phyloP scores from a whole-genome alignment of 2,329 filamentous ascomycete species.

The Claviceps purpurea region DNA sequence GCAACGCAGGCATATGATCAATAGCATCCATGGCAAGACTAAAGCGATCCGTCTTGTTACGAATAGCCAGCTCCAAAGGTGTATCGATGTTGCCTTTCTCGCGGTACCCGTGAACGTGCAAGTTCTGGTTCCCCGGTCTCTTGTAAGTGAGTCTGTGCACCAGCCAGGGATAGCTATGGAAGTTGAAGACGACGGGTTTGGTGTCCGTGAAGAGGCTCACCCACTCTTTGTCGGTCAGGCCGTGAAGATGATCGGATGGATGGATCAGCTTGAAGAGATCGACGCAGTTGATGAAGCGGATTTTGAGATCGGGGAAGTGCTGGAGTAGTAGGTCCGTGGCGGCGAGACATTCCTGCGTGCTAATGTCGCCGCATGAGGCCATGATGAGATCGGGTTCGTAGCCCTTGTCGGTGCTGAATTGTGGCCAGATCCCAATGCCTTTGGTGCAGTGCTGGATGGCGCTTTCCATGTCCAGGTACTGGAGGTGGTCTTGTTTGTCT shows the following conservation, averaged over 20 bases:
- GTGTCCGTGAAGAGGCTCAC: slow-evolving; percentile 56
- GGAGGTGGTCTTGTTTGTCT: slow-evolving; percentile 68
- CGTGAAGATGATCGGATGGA: slow-evolving; percentile 57
- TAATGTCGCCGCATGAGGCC: slow-evolving; percentile 62
- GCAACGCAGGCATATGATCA: slow-evolving; percentile 48
- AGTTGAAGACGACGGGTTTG: slow-evolving; percentile 68
- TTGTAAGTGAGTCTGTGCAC: slow-evolving; percentile 67
- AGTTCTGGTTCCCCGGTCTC: slow-evolving; percentile 51
- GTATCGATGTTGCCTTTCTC: slow-evolving; percentile 81
- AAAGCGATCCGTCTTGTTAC: slow-evolving; percentile 66
- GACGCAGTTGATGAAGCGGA: slow-evolving; percentile 69
- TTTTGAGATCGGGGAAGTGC: slow-evolving; percentile 57
- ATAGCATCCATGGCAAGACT: slow-evolving; percentile 66
- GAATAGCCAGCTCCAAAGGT: slow-evolving; percentile 63
- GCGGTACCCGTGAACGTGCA: slow-evolving; percentile 66
- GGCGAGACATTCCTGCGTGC: slow-evolving; percentile 61
- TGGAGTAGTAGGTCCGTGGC: slow-evolving; percentile 62
- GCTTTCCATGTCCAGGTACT: slow-evolving; percentile 60
- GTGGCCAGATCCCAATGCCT: slow-evolving; percentile 65
- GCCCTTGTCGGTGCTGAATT: slow-evolving; percentile 58
- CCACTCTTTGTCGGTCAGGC: slow-evolving; percentile 54
- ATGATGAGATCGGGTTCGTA: slow-evolving; percentile 62
- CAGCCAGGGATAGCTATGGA: slow-evolving; percentile 73
- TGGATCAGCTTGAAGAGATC: slow-evolving; percentile 72
- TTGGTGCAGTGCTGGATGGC: slow-evolving; percentile 67